Evolutionary conservation across 2,329 filamentous ascomycete genomes (phyloP), one percentile per base, ranked within the genome.

Genomic region (Chrysoporthe puriensis): DNA sequence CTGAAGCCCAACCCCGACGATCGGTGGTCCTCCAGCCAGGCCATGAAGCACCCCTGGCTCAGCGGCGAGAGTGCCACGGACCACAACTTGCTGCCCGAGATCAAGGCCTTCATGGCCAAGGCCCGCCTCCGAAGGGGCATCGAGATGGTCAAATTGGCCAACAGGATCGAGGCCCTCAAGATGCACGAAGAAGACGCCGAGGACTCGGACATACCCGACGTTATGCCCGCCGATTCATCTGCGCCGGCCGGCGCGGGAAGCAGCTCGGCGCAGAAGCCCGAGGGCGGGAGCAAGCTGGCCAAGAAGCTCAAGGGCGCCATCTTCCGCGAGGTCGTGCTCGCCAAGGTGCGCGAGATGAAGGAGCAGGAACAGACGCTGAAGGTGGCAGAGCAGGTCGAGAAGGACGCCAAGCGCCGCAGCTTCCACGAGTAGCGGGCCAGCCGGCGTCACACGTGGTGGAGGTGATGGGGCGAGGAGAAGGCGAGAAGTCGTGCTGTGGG

Each of bases 61-160:
- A 96, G 89, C 76, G 95, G 95, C 79, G 87, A 96, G 83, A 96
- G 88, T 70, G 96, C 96, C 71, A 93, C 91, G 70, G 94, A 98
- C 80, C 94, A 97, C 88, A 94, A 99, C 85, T 87, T 99, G 87
- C 83, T 99, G 79, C 96, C 96, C 73, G 96, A 99, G 83, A 96
- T 99, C 84, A 92, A 92, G 80, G 91, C 94, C 63, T 97, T 96
- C 83, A 93, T 96, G 80, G 91, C 94, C 71, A 94, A 94, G 80
- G 93, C 93, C 67, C 93, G 94, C 70, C 91, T 99, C 73, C 91
- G 91, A 79, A 91, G 95, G 71, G 95, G 94, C 75, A 96, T 99
- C 82, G 93, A 98, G 80, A 90, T 97, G 76, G 92, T 98, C 84
- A 97, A 97, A 82, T 88, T 99, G 65, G 90, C 93, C 72, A 97